Percentiles rank a stretch among this genome's conserved stretches.
Conservation (phyloP, 2,329 filamentous ascomycete species). For the Penicillium sp. region DNA sequence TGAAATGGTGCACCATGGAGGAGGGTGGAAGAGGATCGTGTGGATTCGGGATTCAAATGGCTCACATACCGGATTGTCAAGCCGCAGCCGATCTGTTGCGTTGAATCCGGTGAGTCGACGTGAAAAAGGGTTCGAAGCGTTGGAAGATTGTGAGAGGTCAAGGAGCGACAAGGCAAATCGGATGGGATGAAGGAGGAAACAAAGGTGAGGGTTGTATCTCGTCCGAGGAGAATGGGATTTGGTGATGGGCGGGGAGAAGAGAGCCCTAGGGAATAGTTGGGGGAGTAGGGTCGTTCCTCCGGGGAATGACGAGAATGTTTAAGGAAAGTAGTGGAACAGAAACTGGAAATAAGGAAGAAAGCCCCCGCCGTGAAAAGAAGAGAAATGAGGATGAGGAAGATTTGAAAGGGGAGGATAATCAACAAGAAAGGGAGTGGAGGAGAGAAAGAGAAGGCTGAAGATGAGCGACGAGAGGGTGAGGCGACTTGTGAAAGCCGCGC, state of each 20-base stretch:
- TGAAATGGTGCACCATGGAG: neutral
- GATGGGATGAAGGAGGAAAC: neutral
- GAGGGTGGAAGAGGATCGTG: constrained; percentile 1
- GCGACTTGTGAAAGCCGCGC: constrained; percentile 4
- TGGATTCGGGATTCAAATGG: constrained; percentile 5
- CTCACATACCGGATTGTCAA: constrained; percentile 23
- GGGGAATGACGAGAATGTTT: constrained; percentile 34
- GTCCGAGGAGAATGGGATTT: constrained; percentile 1
- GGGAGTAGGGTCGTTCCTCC: constrained; percentile 43
- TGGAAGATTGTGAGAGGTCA: neutral
- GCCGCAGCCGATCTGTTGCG: neutral
- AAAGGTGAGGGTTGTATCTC: neutral
- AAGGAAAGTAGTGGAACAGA: constrained; percentile 17
- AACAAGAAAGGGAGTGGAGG: constrained; percentile 8
- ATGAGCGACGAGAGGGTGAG: constrained; percentile 16
- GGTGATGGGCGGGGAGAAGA: constrained; percentile 22
- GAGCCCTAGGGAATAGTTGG: constrained; percentile 14
- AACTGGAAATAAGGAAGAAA: neutral
- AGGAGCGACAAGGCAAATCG: constrained; percentile 1
- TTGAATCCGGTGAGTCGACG: neutral
- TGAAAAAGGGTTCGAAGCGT: neutral
- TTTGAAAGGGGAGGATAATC: constrained; percentile 19
- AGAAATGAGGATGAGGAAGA: constrained; percentile 14
- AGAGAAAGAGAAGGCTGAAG: constrained; percentile 21
- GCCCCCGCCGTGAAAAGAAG: neutral